Evolutionary conservation across 768 basidiomycete species (phyloP).

Genomic region (Mycena venus): DNA sequence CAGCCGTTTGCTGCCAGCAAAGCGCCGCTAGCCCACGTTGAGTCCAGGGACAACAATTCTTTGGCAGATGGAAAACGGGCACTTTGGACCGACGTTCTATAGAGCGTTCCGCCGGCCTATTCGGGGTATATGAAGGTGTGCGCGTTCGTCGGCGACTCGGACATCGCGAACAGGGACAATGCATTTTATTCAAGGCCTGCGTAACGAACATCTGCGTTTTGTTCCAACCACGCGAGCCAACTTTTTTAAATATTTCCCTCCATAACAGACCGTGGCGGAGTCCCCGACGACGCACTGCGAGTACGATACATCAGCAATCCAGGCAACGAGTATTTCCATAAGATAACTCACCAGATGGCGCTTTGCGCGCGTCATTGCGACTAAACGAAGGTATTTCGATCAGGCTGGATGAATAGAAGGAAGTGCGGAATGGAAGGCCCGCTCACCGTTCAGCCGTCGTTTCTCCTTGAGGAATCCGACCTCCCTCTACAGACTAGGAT

Average conservation of each 20-base stretch:
- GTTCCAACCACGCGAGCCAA: conserved; percentile 94
- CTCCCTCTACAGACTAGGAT: conserved; percentile 67
- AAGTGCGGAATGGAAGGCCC: background rate
- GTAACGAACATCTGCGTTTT: conserved; percentile 91
- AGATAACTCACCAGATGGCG: conserved; percentile 81
- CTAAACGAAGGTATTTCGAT: conserved; percentile 48
- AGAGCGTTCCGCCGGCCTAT: too few relatives aligned
- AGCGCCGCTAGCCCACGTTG: too few relatives aligned
- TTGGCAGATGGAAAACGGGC: too few relatives aligned
- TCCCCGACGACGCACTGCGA: conserved; percentile 92
- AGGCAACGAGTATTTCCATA: too few relatives aligned
- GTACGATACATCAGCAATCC: background rate
- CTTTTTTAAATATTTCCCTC: conserved; percentile 86
- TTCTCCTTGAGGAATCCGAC: conserved; percentile 97
- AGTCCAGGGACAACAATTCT: too few relatives aligned
- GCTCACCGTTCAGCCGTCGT: conserved; percentile 86
- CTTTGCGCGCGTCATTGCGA: conserved; percentile 93
- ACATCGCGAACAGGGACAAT: background rate
- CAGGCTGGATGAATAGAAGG: conserved; percentile 19
- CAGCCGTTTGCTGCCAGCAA: too few relatives aligned
- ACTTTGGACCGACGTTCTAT: too few relatives aligned
- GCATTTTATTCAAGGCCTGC: conserved; percentile 66
- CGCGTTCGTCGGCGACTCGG: too few relatives aligned
- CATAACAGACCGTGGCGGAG: conserved; percentile 90
- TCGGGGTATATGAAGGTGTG: too few relatives aligned